phyloP scores from a whole-genome alignment of 768 basidiomycete genomes.

The Lactarius quietus region DNA sequence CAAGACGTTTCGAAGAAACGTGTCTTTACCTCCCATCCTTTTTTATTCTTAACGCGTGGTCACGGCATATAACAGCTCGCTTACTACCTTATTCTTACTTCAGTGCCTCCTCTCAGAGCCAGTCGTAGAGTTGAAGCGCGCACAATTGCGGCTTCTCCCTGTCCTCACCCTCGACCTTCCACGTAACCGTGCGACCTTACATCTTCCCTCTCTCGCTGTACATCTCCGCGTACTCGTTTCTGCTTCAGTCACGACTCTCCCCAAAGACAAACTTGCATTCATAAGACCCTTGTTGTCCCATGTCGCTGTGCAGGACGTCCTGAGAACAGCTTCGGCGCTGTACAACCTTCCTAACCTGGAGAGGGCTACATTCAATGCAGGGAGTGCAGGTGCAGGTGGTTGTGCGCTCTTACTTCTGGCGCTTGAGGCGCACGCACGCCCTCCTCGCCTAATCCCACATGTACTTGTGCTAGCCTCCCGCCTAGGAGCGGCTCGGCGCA shows the following conservation, averaged over 20 bases:
- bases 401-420: constrained; percentile 68
- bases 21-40: not conserved
- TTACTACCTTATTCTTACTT: not conserved
- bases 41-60: not conserved
- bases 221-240: constrained; percentile 39
- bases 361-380: constrained; percentile 31
- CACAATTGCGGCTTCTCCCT: constrained; percentile 26
- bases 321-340: too few relatives aligned
- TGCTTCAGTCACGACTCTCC: too few relatives aligned
- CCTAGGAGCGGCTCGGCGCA: too few relatives aligned
- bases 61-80: not conserved
- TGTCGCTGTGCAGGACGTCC: constrained; percentile 34
- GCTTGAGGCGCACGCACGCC: constrained; percentile 64
- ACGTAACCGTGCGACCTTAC: constrained; percentile 4
- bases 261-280: constrained; percentile 11
- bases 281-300: constrained; percentile 10
- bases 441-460: too few relatives aligned
- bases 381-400: constrained; percentile 34
- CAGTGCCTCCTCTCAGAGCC: too few relatives aligned
- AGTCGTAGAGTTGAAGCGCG: constrained; percentile 34
- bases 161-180: constrained; percentile 23
- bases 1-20: not conserved
- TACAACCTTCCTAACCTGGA: constrained; percentile 37
- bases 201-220: constrained; percentile 32
- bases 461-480: too few relatives aligned